phyloP scores from a whole-genome alignment of 2,329 filamentous ascomycete genomes.

The Neurospora crassa region DNA sequence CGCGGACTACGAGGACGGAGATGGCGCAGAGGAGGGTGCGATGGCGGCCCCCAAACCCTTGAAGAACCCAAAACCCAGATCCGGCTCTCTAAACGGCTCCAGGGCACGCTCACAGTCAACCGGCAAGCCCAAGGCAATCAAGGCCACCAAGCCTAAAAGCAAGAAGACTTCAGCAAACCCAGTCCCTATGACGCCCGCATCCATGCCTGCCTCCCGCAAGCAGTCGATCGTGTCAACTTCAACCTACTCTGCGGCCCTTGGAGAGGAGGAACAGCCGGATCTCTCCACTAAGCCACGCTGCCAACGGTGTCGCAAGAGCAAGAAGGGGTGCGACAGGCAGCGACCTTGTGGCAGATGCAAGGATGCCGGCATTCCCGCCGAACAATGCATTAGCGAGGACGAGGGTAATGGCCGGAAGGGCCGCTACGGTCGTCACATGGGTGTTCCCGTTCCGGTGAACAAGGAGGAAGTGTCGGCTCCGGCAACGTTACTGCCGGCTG shows the following conservation, averaged over 20 bases:
- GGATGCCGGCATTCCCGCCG: constrained; percentile 85
- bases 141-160: constrained; percentile 34
- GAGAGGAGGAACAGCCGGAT: constrained; percentile 86
- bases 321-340: constrained; percentile 97
- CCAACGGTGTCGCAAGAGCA: constrained; percentile 97
- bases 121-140: constrained; percentile 34
- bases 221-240: constrained; percentile 56
- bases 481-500: constrained; percentile 26
- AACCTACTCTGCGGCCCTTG: constrained; percentile 41
- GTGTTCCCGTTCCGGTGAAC: constrained; percentile 45
- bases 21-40: constrained; percentile 29
- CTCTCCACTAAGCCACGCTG: constrained; percentile 93
- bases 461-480: constrained; percentile 38
- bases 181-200: constrained; percentile 52
- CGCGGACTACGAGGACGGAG: constrained; percentile 42
- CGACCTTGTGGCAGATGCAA: constrained; percentile 91
- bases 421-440: constrained; percentile 70
- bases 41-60: constrained; percentile 29
- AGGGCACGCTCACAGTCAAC: constrained; percentile 31
- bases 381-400: constrained; percentile 94
- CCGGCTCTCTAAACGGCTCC: constrained; percentile 20
- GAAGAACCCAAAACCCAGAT: constrained; percentile 29
- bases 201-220: constrained; percentile 66
- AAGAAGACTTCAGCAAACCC: constrained; percentile 39
- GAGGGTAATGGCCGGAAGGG: constrained; percentile 96